phyloP scores from a whole-genome alignment of 352 stramenopile genomes.

The Phytophthora hybrid region DNA sequence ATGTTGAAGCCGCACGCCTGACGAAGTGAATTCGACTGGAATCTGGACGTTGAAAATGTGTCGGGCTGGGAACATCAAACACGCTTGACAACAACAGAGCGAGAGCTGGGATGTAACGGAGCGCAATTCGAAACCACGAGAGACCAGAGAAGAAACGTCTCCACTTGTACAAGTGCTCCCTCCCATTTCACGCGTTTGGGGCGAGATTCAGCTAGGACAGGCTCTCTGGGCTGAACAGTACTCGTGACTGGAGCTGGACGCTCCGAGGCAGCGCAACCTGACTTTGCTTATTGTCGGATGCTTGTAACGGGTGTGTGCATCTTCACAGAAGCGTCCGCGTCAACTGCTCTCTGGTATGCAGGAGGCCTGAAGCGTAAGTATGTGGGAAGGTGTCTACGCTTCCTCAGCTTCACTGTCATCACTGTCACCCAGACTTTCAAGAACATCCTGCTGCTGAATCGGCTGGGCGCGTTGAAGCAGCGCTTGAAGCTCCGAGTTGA shows the following conservation, averaged over 20 bases:
- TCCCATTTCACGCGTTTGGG: neutral
- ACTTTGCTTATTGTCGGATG: neutral
- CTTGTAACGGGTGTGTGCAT: neutral
- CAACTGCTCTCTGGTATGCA: neutral
- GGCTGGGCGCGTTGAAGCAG: conserved; percentile 29
- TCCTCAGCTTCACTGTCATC: neutral
- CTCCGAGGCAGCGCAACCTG: neutral
- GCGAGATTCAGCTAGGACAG: neutral
- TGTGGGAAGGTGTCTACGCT: neutral
- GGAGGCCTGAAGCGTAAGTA: too few species aligned
- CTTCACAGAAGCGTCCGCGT: neutral
- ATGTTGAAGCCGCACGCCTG: neutral
- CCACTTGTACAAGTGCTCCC: neutral
- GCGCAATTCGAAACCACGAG: neutral
- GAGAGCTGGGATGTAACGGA: neutral
- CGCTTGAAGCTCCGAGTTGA: conserved; percentile 30
- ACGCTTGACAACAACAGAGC: neutral
- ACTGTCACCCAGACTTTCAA: conserved; percentile 20
- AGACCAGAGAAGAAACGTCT: conserved; percentile 1
- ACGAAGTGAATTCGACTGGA: neutral
- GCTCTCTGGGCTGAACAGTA: conserved; percentile 2
- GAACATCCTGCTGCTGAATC: conserved; percentile 5
- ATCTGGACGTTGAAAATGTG: neutral
- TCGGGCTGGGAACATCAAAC: neutral
- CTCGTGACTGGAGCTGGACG: neutral